Conservation (phyloP, 495 filamentous ascomycete species). For the Achaetomiella virescens region DNA sequence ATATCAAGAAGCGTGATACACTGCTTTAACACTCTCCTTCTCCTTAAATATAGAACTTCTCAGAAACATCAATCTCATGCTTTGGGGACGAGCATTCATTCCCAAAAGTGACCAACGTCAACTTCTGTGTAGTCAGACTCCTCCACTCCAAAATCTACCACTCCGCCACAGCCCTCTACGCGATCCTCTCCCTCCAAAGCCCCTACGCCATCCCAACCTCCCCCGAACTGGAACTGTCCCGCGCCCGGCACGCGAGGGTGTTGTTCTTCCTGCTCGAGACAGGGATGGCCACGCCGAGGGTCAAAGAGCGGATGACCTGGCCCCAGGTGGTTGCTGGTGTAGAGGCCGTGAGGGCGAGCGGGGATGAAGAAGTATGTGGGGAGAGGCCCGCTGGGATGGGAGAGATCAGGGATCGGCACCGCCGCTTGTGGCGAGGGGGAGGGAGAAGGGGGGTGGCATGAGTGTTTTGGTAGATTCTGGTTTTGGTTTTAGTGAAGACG, state of each 20-base stretch:
- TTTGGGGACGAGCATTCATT: no score
- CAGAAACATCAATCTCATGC: no score
- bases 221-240: background rate
- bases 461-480: slow-evolving; percentile 21
- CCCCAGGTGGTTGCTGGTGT: slow-evolving; percentile 32
- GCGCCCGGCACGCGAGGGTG: background rate
- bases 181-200: slow-evolving; percentile 29
- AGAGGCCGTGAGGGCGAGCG: slow-evolving; percentile 17
- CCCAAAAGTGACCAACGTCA: no score
- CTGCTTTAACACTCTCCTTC: no score
- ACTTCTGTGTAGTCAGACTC: no score
- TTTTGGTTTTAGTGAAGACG: no score
- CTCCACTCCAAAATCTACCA: slow-evolving; percentile 22
- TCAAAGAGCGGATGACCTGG: slow-evolving; percentile 22
- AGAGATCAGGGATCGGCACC: slow-evolving; percentile 17
- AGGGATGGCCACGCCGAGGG: slow-evolving; percentile 9
- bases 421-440: slow-evolving; percentile 21
- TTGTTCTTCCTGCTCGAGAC: slow-evolving; percentile 17
- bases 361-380: slow-evolving; percentile 20
- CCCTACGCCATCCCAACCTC: background rate
- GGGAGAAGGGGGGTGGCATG: slow-evolving; percentile 27
- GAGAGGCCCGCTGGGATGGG: slow-evolving; percentile 19
- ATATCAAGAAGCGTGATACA: slow-evolving; percentile 22
- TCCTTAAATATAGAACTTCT: no score
- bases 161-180: slow-evolving; percentile 28